These are phyloP conservation scores for Thelonectria discophora DNA, from an alignment of 2,329 filamentous ascomycete species.

Conservation along the genomic window DNA sequence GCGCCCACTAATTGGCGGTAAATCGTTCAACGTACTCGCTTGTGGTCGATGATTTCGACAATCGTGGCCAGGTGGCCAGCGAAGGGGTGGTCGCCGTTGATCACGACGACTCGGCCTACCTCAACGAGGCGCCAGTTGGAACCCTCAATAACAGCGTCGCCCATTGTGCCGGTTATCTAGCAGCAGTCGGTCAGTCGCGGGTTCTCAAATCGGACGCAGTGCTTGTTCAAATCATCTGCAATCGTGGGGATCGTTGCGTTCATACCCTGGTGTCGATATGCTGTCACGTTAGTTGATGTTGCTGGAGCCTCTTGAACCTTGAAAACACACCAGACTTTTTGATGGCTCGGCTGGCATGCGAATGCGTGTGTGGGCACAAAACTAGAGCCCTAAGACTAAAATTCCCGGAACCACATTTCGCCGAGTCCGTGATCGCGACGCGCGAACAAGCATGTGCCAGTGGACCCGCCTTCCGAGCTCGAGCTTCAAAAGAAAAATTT, in stretches of 20 bases:
- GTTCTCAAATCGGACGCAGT: slow-evolving; percentile 39
- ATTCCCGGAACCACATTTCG: slow-evolving; percentile 44
- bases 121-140: slow-evolving; percentile 96
- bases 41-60: slow-evolving; percentile 99
- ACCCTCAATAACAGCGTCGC: slow-evolving; percentile 82
- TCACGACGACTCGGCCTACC: slow-evolving; percentile 95
- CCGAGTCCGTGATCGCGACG: slow-evolving; percentile 29
- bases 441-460: slow-evolving; percentile 16
- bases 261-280: slow-evolving; percentile 53
- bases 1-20: slow-evolving; percentile 18
- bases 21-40: slow-evolving; percentile 81
- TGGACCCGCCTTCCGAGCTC: slow-evolving; percentile 31
- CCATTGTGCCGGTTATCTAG: slow-evolving; percentile 76
- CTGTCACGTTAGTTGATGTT: slow-evolving; percentile 51
- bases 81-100: slow-evolving; percentile 81
- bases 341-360: slow-evolving; percentile 47
- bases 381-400: slow-evolving; percentile 54
- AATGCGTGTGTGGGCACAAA: slow-evolving; percentile 51
- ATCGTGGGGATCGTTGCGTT: slow-evolving; percentile 43
- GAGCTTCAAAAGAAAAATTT: slow-evolving; percentile 43
- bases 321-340: slow-evolving; percentile 54
- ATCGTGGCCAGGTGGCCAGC: slow-evolving; percentile 89
- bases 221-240: slow-evolving; percentile 38
- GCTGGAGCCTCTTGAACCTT: slow-evolving; percentile 48
- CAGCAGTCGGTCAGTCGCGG: slow-evolving; percentile 46